phyloP scores from a whole-genome alignment of 2,329 filamentous ascomycete species.

The Fusarium coffeatum region DNA sequence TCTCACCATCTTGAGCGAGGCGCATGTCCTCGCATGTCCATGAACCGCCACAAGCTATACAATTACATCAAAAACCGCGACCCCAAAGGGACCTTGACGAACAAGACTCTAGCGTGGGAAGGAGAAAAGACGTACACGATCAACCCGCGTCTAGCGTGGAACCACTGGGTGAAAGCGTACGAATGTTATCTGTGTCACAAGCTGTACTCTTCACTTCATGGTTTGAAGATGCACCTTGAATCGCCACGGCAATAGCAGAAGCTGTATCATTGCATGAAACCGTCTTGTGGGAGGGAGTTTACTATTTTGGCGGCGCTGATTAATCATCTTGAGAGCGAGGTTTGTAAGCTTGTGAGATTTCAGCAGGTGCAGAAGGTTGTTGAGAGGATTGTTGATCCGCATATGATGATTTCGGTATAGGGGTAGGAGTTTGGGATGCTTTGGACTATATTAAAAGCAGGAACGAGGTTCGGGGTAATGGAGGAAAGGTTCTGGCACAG shows the following conservation, averaged over 20 bases:
- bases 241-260: conserved; percentile 57
- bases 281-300: conserved; percentile 52
- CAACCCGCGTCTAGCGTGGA: conserved; percentile 55
- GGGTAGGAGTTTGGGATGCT: rapidly evolving
- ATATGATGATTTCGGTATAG: conserved; percentile 12
- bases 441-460: background rate
- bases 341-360: conserved; percentile 55
- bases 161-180: conserved; percentile 47
- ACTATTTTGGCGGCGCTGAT: conserved; percentile 54
- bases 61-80: conserved; percentile 59
- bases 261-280: conserved; percentile 56
- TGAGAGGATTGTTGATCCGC: conserved; percentile 24
- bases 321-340: conserved; percentile 60
- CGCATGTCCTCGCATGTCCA: conserved; percentile 59
- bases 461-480: background rate
- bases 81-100: conserved; percentile 60
- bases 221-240: conserved; percentile 64
- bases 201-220: conserved; percentile 50
- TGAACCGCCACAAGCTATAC: conserved; percentile 65
- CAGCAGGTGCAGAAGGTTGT: conserved; percentile 51
- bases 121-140: conserved; percentile 52
- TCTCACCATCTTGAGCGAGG: conserved; percentile 67
- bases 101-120: conserved; percentile 61
- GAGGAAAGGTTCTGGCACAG: background rate
- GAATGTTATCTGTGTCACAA: conserved; percentile 59